phyloP scores from a whole-genome alignment of 2,329 filamentous ascomycete genomes.

The Sarocladiaceae sp. region DNA sequence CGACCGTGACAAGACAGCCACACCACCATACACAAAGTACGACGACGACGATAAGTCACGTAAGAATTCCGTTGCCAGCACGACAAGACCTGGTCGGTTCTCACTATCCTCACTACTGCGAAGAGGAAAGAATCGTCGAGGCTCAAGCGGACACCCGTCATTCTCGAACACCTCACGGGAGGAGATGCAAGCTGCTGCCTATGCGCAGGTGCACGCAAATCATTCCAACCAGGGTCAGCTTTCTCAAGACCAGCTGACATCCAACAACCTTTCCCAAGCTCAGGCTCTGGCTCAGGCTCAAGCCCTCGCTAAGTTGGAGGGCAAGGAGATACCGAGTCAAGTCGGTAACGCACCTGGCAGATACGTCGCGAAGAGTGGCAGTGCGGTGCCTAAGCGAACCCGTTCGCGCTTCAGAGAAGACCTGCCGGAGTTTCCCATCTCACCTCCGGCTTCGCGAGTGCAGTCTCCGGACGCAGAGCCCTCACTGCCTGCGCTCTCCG shows the following conservation, averaged over 20 bases:
- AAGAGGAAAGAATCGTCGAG: slow-evolving; percentile 51
- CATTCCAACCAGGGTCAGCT: neutral
- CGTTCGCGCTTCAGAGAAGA: slow-evolving; percentile 91
- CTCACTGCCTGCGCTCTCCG: slow-evolving; percentile 26
- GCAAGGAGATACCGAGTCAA: slow-evolving; percentile 20
- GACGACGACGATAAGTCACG: slow-evolving; percentile 45
- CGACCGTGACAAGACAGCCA: slow-evolving; percentile 31
- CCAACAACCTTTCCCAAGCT: slow-evolving; percentile 14
- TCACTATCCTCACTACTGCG: slow-evolving; percentile 72
- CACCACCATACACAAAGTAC: slow-evolving; percentile 29
- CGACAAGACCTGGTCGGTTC: slow-evolving; percentile 30
- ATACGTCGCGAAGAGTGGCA: slow-evolving; percentile 28
- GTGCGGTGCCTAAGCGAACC: slow-evolving; percentile 63
- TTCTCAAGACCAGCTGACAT: slow-evolving; percentile 6
- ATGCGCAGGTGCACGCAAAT: slow-evolving; percentile 15
- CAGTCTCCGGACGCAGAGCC: slow-evolving; percentile 66
- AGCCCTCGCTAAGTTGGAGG: slow-evolving; percentile 28
- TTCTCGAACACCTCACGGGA: slow-evolving; percentile 89
- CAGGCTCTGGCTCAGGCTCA: slow-evolving; percentile 25
- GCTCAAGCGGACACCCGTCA: slow-evolving; percentile 58
- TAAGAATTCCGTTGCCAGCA: slow-evolving; percentile 50
- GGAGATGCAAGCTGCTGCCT: slow-evolving; percentile 55
- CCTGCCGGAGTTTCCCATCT: slow-evolving; percentile 76
- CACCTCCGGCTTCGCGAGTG: slow-evolving; percentile 76
- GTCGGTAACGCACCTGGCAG: slow-evolving; percentile 12